Evolutionary conservation across 106 monocot genomes (phyloP), one percentile per base, ranked within the genome.

Genomic region (Triglochin maritima): DNA sequence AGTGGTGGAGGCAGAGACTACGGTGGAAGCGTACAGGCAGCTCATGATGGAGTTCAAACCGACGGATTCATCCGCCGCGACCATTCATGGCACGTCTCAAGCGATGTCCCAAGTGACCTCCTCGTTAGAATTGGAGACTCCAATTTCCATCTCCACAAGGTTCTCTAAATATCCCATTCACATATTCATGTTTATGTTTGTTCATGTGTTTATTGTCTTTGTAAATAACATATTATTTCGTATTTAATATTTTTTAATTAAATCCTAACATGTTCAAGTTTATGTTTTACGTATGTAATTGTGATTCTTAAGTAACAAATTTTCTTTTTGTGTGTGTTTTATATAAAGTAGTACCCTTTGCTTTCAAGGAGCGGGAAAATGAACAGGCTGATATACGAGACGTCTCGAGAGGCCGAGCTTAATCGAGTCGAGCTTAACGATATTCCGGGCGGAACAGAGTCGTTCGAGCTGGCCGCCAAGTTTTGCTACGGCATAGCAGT

Each of bases 401-500:
- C 82, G 4, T 67, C 83, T 11, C 47, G 77, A 8, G 87, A 79
- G 2, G 12, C 15, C 10, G 77, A 74, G 1, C 61, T 60, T 7
- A 75, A 7, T 43, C 47, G 71, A 44, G 69, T 94, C 29, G 83
- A 87, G 17, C 64, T 90, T 7, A 79, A 79, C n/a, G 87, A 95
- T 60, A 44, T 90, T 50, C 90, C 95, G 3, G 95, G 95, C 6
- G 87, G 95, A 2, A 17, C 83, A 6, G 87, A 81, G n/a, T 66
- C 95, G 7, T 90, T 95, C 61, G 90, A 90, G 77, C 87, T 94
- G 45, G 89, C 94, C 44, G 94, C 94, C 17, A 87, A 87, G 70
- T 94, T 95, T 77, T 86, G 90, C 81, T 95, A 95, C 70, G 95
- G 90, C 49, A 67, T 90, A 50, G 83, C 90, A 2, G 95, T 96